Conservation (phyloP, 768 basidiomycete genomes). For the Lactarius hatsudake region DNA sequence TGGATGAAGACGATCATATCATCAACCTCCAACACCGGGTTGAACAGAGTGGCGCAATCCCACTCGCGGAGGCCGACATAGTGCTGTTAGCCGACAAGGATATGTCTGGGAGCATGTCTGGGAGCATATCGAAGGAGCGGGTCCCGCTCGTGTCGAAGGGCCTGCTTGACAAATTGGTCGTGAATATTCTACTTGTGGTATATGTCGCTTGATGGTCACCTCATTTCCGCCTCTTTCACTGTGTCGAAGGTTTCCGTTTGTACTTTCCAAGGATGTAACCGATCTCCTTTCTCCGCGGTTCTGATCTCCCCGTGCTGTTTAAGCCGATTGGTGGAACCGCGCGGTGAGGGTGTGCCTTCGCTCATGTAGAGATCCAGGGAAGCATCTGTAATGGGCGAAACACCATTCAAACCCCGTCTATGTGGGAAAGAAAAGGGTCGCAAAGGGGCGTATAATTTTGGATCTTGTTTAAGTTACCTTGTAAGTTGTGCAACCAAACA, state of each 20-base stretch:
- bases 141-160: constrained; percentile 67
- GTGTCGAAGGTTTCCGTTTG: neutral
- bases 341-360: neutral
- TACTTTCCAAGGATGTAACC: constrained; percentile 3
- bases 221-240: neutral
- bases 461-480: neutral
- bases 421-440: too few species aligned
- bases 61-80: constrained; percentile 61
- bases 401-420: too few species aligned
- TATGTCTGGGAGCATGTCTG: constrained; percentile 40
- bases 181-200: constrained; percentile 71
- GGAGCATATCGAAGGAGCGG: constrained; percentile 56
- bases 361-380: neutral
- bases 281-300: neutral
- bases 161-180: constrained; percentile 67
- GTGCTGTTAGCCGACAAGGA: constrained; percentile 54
- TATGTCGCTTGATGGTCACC: constrained; percentile 53
- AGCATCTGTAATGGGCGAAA: too few species aligned
- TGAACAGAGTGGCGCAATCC: constrained; percentile 65
- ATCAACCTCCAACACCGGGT: constrained; percentile 50
- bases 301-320: neutral
- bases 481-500: neutral
- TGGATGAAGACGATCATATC: constrained; percentile 34
- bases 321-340: neutral
- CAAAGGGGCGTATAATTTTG: neutral